Evolutionary conservation across 805 yeast genomes (phyloP).

Genomic region (Grigorovia yakushimaensis): DNA sequence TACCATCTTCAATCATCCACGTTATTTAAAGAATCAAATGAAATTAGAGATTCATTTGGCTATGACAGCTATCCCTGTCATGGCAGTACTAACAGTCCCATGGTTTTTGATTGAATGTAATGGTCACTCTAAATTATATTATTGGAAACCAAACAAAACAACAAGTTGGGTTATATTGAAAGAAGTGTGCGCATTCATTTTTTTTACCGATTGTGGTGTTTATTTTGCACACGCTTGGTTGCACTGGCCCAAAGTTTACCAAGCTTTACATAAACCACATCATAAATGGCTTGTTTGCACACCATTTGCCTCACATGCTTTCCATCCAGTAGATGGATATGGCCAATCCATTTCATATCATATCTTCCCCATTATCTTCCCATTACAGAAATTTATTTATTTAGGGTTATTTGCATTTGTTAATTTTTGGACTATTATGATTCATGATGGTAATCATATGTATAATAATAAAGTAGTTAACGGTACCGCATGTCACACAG

Average conservation of each 20-base stretch:
- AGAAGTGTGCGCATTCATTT: conserved; percentile 70
- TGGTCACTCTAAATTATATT: conserved; percentile 75
- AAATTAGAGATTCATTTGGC: conserved; percentile 74
- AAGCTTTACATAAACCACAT: conserved; percentile 86
- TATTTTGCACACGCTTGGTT: conserved; percentile 86
- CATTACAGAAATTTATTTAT: conserved; percentile 80
- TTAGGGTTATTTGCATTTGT: conserved; percentile 78
- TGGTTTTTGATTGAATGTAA: conserved; percentile 79
- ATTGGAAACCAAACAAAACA: conserved; percentile 52
- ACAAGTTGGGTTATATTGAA: conserved; percentile 45
- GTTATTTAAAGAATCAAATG: conserved; percentile 91
- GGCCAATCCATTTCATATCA: conserved; percentile 91
- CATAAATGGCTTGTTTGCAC: conserved; percentile 99
- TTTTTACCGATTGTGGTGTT: conserved; percentile 91
- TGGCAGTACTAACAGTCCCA: conserved; percentile 82
- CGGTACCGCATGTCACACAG: conserved; percentile 97
- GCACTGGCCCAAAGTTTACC: conserved; percentile 89
- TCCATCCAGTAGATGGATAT: conserved; percentile 97
- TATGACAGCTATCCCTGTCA: conserved; percentile 69
- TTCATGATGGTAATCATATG: conserved; percentile 94
- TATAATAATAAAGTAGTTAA: conserved; percentile 89
- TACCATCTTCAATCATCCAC: conserved; percentile 87
- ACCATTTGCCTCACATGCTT: conserved; percentile 96
- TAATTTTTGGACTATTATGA: conserved; percentile 97
- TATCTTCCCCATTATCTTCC: conserved; percentile 82